These are phyloP conservation scores for Quercus variabilis DNA, from an alignment of 306 rosid genomes.

Conservation along the genomic window DNA sequence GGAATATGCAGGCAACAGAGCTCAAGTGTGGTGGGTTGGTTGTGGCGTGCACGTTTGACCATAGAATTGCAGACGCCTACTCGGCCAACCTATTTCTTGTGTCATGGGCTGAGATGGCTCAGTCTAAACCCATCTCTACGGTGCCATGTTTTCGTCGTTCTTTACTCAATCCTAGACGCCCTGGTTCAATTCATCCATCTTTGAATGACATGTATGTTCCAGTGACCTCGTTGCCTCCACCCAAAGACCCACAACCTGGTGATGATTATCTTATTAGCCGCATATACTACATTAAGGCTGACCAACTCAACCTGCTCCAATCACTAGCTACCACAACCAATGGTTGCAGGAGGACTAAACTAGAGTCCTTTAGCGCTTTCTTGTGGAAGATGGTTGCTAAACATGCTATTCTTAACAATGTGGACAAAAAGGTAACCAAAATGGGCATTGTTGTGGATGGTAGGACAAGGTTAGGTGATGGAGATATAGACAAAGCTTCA, in stretches of 20 bases:
- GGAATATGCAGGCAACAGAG: conserved; percentile 45
- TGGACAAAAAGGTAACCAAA: conserved; percentile 23
- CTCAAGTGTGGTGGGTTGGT: conserved; percentile 71
- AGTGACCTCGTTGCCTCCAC: conserved; percentile 34
- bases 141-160: conserved; percentile 43
- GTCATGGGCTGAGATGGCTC: conserved; percentile 71
- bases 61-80: conserved; percentile 75
- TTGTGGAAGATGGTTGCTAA: conserved; percentile 71
- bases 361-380: conserved; percentile 62
- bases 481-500: not conserved
- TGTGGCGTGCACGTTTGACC: conserved; percentile 77
- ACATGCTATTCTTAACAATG: not conserved
- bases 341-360: conserved; percentile 31
- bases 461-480: conserved; percentile 32
- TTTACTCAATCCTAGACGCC: conserved; percentile 34
- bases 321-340: conserved; percentile 19
- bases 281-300: conserved; percentile 41
- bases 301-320: conserved; percentile 42
- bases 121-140: conserved; percentile 20
- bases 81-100: conserved; percentile 73
- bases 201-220: conserved; percentile 51
- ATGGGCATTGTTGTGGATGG: conserved; percentile 88
- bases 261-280: conserved; percentile 42
- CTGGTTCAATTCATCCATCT: conserved; percentile 29
- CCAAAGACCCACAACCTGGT: not conserved